Conservation (phyloP, 2,329 filamentous ascomycete species). For the Cladosporium sp. region DNA sequence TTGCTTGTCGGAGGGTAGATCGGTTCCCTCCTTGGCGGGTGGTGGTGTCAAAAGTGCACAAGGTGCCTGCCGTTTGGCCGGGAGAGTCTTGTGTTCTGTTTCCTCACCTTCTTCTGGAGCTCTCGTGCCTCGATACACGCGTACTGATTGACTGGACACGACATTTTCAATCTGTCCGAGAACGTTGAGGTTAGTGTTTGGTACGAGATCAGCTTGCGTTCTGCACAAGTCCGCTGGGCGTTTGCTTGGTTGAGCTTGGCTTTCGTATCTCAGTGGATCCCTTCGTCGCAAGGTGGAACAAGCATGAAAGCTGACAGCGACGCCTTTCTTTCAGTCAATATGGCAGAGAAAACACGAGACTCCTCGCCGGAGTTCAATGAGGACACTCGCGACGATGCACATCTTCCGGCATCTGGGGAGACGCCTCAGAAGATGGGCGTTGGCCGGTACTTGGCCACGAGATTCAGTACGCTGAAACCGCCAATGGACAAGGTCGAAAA, state of each 20-base stretch:
- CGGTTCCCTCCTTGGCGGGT: slow-evolving; percentile 4
- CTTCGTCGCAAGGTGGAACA: neutral
- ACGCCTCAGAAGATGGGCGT: slow-evolving; percentile 33
- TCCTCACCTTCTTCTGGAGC: too few species aligned
- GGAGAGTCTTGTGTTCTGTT: neutral
- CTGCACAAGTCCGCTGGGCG: neutral
- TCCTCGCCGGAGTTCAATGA: slow-evolving; percentile 14
- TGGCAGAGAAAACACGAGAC: slow-evolving; percentile 16
- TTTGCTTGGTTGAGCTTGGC: slow-evolving; percentile 11
- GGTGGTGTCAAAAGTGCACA: neutral
- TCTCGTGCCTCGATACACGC: too few species aligned
- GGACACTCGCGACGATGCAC: slow-evolving; percentile 18
- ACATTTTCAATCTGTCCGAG: too few species aligned
- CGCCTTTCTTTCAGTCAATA: slow-evolving; percentile 3
- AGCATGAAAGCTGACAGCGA: neutral
- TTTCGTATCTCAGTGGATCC: neutral
- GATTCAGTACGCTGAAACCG: slow-evolving; percentile 52
- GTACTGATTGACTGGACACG: too few species aligned
- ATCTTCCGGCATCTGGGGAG: slow-evolving; percentile 18
- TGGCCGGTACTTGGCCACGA: slow-evolving; percentile 50
- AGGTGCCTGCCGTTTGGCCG: neutral
- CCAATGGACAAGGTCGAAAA: slow-evolving; percentile 53
- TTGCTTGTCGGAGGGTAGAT: slow-evolving; percentile 5
- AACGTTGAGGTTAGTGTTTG: too few species aligned
- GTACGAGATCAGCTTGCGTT: neutral